Evolutionary conservation across 495 filamentous ascomycete species (phyloP).

Genomic region (Bombardia bombarda): DNA sequence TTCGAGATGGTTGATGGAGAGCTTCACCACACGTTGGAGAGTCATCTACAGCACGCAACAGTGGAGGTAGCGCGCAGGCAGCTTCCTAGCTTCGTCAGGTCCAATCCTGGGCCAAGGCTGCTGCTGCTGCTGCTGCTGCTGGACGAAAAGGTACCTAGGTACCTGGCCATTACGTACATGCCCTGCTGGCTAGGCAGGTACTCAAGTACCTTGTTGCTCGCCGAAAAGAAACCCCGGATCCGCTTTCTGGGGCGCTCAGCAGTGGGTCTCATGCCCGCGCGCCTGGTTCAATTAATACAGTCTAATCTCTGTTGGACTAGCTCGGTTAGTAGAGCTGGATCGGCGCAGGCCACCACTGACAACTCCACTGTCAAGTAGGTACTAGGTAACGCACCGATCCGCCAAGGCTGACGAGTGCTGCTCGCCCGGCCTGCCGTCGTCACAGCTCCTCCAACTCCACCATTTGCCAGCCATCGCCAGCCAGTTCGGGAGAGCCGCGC

Average conservation of each 20-base stretch:
- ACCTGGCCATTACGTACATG: too few species aligned
- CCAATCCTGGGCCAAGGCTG: background rate
- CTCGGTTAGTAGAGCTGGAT: too few species aligned
- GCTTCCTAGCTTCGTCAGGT: constrained; percentile 28
- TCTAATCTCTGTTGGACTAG: too few species aligned
- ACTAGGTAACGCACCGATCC: too few species aligned
- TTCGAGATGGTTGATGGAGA: background rate
- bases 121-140: too few species aligned
- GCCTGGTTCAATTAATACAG: background rate
- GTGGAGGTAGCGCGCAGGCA: too few species aligned
- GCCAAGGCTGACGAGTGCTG: constrained; percentile 21
- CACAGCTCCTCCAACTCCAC: constrained; percentile 10
- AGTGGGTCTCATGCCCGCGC: background rate
- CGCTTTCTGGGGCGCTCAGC: background rate
- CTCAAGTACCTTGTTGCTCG: too few species aligned
- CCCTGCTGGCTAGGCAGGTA: too few species aligned
- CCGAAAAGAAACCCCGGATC: constrained; percentile 4
- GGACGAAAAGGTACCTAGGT: background rate
- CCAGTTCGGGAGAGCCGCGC: background rate
- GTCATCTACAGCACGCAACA: too few species aligned
- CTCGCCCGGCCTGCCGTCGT: too few species aligned
- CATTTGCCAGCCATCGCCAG: background rate
- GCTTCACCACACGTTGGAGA: constrained; percentile 1
- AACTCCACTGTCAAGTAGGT: too few species aligned
- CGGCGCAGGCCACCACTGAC: too few species aligned